These are phyloP conservation scores for Pichia sp. DNA, from an alignment of 1,139 yeast species.

Conservation along the genomic window DNA sequence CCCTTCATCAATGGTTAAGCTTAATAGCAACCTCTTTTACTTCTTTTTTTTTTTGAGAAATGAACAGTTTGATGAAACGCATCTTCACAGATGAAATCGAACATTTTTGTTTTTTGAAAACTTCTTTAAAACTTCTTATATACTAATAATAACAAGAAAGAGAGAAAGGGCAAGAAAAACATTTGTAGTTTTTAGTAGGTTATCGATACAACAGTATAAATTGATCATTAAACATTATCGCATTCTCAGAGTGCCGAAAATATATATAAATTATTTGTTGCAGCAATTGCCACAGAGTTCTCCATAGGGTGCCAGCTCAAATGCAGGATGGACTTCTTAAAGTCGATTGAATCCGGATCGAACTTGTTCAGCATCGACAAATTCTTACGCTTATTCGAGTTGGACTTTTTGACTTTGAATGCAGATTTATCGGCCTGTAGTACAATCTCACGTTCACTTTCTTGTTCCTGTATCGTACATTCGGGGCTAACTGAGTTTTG, in stretches of 20 bases:
- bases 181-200: background rate
- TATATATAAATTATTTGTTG: conserved; percentile 88
- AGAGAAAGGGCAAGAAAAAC: background rate
- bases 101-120: background rate
- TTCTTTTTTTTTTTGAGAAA: background rate
- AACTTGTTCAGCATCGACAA: conserved; percentile 40
- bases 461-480: conserved; percentile 28
- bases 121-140: background rate
- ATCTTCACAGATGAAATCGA: no score
- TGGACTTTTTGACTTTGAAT: conserved; percentile 69
- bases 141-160: background rate
- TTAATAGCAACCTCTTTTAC: background rate
- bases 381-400: conserved; percentile 28
- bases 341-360: conserved; percentile 85
- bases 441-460: conserved; percentile 62
- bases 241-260: conserved; percentile 55
- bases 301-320: conserved; percentile 98
- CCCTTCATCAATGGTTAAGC: background rate
- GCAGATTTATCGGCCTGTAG: conserved; percentile 98
- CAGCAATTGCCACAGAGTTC: conserved; percentile 96
- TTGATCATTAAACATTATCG: background rate
- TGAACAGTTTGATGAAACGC: background rate
- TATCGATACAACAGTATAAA: background rate
- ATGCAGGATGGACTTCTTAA: conserved; percentile 90
- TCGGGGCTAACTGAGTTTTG: conserved; percentile 65